Base-by-base conservation (phyloP, 208 protist species). In the Trypanosoma boissoni region DNA sequence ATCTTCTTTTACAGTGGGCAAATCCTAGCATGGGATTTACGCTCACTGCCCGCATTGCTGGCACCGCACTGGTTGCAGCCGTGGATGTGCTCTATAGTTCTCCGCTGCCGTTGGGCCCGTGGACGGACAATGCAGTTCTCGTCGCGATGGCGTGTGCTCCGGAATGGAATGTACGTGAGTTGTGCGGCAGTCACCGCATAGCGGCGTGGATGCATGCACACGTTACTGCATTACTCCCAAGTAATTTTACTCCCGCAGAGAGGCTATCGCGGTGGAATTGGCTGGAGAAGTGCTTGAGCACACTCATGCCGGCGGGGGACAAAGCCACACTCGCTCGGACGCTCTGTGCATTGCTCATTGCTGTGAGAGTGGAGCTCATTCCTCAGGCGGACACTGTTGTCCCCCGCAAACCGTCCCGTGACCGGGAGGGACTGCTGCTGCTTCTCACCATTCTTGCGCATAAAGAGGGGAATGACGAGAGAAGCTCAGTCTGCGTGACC, bases 31-130 rank as follows among this genome's bases (percentile, higher is more conserved):
- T 48, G 21, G 36, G 54, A 4, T 29, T 49, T 36, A 21, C 24
- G 4, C 21, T 59, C 9, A 48, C 54, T 3, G 27, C 52, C n/a
- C 41, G 8, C 34, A 16, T 39, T 39, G 6, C 34, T 12, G 12
- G 2, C 31, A 21, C 3, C 53, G 18, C 16, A 16, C 20, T 62
- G 31, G 10, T 32, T 3, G 34, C 52, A n/a, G 16, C 26, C 2
- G 21, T 34, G 9, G 57, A 62, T 31, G 43, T 62, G 12, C 2
- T 58, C 12, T 58, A 58, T 16, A 58, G 32, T 2, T 58, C 52
- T 26, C 57, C 45, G 20, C 20, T 62, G n/a, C 27, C 44, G 1
- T 3, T 52, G 42, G 41, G 57, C 16, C 57, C 57, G 5, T 51
- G 43, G 39, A 51, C 3, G 10, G 23, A 27, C 9, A 34, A 51